These are phyloP conservation scores for Wickerhamiella infanticola DNA, from an alignment of 1,139 yeast species.

Conservation along the genomic window DNA sequence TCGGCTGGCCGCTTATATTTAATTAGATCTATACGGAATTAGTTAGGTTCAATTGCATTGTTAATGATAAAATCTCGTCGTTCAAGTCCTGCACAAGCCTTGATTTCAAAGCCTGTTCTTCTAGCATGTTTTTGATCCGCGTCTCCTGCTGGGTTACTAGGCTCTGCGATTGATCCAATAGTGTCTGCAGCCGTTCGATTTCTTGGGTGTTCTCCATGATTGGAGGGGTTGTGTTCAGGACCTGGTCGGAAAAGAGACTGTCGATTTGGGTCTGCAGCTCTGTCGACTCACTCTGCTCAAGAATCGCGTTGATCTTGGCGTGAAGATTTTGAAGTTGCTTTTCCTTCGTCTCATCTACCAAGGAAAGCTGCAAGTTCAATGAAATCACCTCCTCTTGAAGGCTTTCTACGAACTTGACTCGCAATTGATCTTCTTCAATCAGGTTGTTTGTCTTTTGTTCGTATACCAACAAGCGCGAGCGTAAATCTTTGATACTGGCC, in stretches of 20 bases:
- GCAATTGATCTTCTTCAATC: slow-evolving; percentile 16
- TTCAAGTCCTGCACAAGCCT: slow-evolving; percentile 46
- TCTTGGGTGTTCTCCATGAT: background rate
- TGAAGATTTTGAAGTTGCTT: background rate
- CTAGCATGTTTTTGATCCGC: slow-evolving; percentile 11
- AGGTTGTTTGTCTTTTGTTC: slow-evolving; percentile 12
- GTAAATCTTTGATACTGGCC: slow-evolving; percentile 5
- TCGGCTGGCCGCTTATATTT: slow-evolving; percentile 8
- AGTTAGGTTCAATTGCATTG: slow-evolving; percentile 54
- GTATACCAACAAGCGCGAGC: slow-evolving; percentile 7
- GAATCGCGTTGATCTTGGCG: background rate
- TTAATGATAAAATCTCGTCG: slow-evolving; percentile 55
- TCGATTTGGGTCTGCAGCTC: background rate
- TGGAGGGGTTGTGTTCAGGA: background rate
- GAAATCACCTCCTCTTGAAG: slow-evolving; percentile 64
- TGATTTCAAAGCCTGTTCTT: slow-evolving; percentile 17
- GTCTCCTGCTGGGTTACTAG: slow-evolving; percentile 11
- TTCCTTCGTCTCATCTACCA: slow-evolving; percentile 15
- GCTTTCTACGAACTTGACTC: slow-evolving; percentile 36
- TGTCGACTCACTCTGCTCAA: background rate
- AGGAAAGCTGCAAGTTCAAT: slow-evolving; percentile 52
- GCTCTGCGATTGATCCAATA: background rate
- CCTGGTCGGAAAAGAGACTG: background rate
- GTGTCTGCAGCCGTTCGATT: background rate
- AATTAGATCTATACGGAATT: slow-evolving; percentile 10